Percentiles rank a stretch among this genome's conserved stretches.
Evolutionary conservation across 2,329 filamentous ascomycete species (phyloP).

Genomic region (Ascomycota sp.): DNA sequence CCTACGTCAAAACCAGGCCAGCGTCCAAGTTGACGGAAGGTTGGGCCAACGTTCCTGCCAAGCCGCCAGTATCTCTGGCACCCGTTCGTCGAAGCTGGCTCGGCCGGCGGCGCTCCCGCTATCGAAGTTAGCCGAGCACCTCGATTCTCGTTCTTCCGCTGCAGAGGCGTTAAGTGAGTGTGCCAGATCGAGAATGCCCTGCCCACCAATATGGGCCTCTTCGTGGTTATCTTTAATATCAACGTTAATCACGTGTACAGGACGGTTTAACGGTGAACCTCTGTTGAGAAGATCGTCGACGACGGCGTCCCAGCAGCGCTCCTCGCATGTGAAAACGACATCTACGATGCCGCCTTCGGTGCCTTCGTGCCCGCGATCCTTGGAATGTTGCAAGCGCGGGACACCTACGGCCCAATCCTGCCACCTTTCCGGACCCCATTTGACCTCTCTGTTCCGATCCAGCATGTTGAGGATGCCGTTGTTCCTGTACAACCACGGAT

Average conservation of each 20-base stretch:
- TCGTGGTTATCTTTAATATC: slow-evolving; percentile 98
- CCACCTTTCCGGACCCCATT: slow-evolving; percentile 92
- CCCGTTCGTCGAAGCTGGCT: slow-evolving; percentile 71
- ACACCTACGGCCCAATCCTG: slow-evolving; percentile 89
- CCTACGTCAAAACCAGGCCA: slow-evolving; percentile 64
- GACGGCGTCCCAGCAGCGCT: slow-evolving; percentile 95
- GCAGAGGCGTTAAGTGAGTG: slow-evolving; percentile 68
- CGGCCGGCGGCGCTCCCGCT: slow-evolving; percentile 45
- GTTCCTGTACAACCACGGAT: slow-evolving; percentile 66
- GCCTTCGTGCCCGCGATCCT: slow-evolving; percentile 58
- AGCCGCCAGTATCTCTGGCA: slow-evolving; percentile 73
- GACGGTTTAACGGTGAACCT: slow-evolving; percentile 69
- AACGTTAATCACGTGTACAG: slow-evolving; percentile 94
- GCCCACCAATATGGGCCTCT: slow-evolving; percentile 76
- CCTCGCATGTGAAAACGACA: slow-evolving; percentile 90
- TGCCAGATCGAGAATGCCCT: slow-evolving; percentile 81
- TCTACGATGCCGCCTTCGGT: slow-evolving; percentile 83
- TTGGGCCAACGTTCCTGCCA: slow-evolving; percentile 96
- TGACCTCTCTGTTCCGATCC: slow-evolving; percentile 73
- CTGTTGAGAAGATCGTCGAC: slow-evolving; percentile 80
- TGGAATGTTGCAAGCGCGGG: slow-evolving; percentile 55
- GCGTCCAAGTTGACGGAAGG: slow-evolving; percentile 77
- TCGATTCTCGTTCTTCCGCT: slow-evolving; percentile 48
- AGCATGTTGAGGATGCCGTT: slow-evolving; percentile 96
- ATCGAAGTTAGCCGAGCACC: slow-evolving; percentile 48